phyloP scores from a whole-genome alignment of 2,329 filamentous ascomycete genomes.

The Berkeleyomyces rouxiae region DNA sequence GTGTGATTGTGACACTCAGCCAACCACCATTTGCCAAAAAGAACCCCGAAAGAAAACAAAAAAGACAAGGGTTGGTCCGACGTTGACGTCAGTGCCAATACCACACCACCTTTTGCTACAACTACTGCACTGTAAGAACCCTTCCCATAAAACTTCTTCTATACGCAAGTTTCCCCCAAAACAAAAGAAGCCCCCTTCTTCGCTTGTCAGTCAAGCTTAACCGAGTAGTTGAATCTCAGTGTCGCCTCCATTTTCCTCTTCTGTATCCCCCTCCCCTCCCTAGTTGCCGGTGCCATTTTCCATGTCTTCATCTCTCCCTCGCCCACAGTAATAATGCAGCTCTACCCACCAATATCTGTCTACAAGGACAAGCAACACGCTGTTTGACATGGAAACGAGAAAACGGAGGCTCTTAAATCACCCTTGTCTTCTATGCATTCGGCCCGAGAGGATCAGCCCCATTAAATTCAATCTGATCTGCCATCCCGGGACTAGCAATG shows the following conservation, averaged over 20 bases:
- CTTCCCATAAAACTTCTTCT: background rate
- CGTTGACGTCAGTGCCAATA: background rate
- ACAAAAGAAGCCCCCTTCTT: background rate
- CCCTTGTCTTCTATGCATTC: conserved; percentile 7
- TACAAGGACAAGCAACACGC: background rate
- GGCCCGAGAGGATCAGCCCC: conserved; percentile 6
- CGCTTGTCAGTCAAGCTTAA: background rate
- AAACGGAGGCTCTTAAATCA: conserved; percentile 5
- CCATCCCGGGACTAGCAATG: background rate
- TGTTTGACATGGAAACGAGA: background rate
- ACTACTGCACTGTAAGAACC: background rate
- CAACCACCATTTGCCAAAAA: background rate
- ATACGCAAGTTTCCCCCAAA: background rate
- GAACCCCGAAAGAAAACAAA: background rate
- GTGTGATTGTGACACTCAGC: background rate
- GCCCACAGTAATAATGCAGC: background rate
- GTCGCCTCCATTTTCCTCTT: background rate
- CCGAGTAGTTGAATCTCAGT: background rate
- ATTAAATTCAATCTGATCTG: conserved; percentile 1
- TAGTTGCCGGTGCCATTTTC: background rate
- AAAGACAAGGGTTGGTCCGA: background rate
- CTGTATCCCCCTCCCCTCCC: background rate
- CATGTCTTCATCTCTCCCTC: background rate
- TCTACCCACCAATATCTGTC: background rate
- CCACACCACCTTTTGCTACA: background rate